Base-by-base conservation (phyloP, 352 stramenopile genomes). In the Globisporangium uncinulatum region DNA sequence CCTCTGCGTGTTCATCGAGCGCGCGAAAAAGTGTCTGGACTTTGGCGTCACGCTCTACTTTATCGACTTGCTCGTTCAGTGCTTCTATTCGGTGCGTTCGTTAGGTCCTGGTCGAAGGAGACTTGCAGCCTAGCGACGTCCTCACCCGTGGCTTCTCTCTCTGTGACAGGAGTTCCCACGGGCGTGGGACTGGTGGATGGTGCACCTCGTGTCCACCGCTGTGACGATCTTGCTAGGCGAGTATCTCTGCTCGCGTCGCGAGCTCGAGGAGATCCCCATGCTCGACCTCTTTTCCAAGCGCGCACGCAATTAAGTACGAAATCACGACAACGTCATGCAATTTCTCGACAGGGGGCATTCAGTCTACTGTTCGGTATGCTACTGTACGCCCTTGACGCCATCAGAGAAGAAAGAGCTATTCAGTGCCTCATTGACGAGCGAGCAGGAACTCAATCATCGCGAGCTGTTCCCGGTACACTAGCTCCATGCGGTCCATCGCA, bases 41-140 rank as follows among this genome's bases (percentile, higher is more conserved):
- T 96, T 96, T 79, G 87, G 86, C 50, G 77, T 94, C 39, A 95
- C 87, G 54, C 81, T 92, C 43, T 94, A 93, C 67, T 89, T 95
- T 57, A 71, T 96, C 37, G 84, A 96, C 59, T 71, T 96, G 37
- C 57, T 95, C 21, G 61, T 75, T 15, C 83, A 90, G 59, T 83
- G 74, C 50, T 87, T 93, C 65, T 96, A 96, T 71, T 86, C 74
- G 65, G 84, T 94, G 41, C 24, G 68, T 62, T 4, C 20, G 17
- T 3, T 5, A 3, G 14, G 3, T 21, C 15, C 20, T 36, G 10
- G 13, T 10, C 9, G 11, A 29, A 29, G 24, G 4, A 29, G 24
- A 29, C 24, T 29, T 15, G 45, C 11, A 15, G 1, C 29, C 29
- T 39, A 6, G 34, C 34, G 4, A 29, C 36, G 13, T 29, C 24